Base-by-base conservation (phyloP, 148 eudicot genomes). In the Polygonum maritimum region DNA sequence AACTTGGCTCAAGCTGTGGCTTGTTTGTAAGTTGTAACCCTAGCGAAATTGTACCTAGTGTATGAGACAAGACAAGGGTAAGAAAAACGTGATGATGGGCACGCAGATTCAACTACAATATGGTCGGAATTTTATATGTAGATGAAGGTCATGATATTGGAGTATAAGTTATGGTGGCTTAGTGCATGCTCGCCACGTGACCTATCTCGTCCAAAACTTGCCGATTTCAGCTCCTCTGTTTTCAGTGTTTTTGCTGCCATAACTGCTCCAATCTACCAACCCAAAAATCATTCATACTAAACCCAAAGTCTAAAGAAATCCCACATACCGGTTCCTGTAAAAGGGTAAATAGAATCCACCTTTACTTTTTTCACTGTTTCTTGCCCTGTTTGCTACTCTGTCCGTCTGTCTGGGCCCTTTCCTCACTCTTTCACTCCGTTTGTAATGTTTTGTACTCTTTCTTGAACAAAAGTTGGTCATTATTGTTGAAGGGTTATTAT, bases 111-210 rank as follows among this genome's bases (percentile, higher is more conserved):
- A 11, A 48, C 11, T 48, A 48, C 49, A 11, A 48, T 2, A 48
- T 11, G 49, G 49, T 48, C 15, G 13, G 15, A 2, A 11, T 52
- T 52, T 3, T 52, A 15, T 16, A 52, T 52, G 4, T 3, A 52
- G n/a, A 52, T 5, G 3, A n/a, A 18, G 57, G 16, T 15, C 21
- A 52, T 15, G 21, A 52, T 52, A 16, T 52, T 16, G 16, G 16
- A 11, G 14, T 51, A 48, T 48, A 54, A 16, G 22, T 54, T 5
- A 5, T 26, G 31, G 31, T 44, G 58, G 58, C 58, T 18, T 4
- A 52, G n/a, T 67, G 71, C 71, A 67, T 67, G 71, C 71, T 5
- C 44, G 71, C 71, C 71, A 67, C 71, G 45, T 67, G 71, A 67
- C 21, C 16, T 38, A 19, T 62, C 6, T 26, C 2, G 16, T 38